Conservation (phyloP, 1,139 yeast genomes). For the Saccharomyces hybrid region DNA sequence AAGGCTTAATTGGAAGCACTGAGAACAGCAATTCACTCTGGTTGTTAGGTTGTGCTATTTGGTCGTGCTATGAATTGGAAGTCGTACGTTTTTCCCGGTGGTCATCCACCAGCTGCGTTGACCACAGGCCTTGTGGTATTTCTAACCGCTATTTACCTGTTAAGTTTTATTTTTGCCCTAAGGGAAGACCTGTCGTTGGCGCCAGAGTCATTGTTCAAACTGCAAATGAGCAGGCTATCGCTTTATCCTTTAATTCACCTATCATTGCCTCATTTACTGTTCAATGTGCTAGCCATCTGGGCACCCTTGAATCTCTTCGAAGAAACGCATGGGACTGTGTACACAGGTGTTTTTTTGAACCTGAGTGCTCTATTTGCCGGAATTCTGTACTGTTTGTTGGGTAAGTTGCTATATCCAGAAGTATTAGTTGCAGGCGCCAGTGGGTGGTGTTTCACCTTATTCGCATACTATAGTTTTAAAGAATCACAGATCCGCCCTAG, state of each 20-base stretch:
- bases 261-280: conserved; percentile 51
- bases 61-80: conserved; percentile 7
- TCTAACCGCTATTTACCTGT: conserved; percentile 37
- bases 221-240: conserved; percentile 59
- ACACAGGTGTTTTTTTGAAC: conserved; percentile 78
- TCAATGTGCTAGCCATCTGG: conserved; percentile 53
- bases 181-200: conserved; percentile 39
- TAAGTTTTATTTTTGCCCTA: conserved; percentile 32
- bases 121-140: conserved; percentile 60
- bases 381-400: conserved; percentile 53
- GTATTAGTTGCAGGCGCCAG: conserved; percentile 57
- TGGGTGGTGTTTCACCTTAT: conserved; percentile 69
- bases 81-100: conserved; percentile 21
- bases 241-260: conserved; percentile 70
- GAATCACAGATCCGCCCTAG: conserved; percentile 50
- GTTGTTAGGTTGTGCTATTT: background rate
- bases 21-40: background rate
- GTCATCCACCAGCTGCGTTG: conserved; percentile 51
- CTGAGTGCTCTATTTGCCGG: conserved; percentile 66
- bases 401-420: conserved; percentile 47
- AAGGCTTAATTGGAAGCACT: background rate
- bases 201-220: conserved; percentile 49
- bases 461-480: conserved; percentile 55
- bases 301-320: conserved; percentile 68
- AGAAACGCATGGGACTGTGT: conserved; percentile 70